Conservation (phyloP, 495 filamentous ascomycete genomes). For the Podospora anserina region DNA sequence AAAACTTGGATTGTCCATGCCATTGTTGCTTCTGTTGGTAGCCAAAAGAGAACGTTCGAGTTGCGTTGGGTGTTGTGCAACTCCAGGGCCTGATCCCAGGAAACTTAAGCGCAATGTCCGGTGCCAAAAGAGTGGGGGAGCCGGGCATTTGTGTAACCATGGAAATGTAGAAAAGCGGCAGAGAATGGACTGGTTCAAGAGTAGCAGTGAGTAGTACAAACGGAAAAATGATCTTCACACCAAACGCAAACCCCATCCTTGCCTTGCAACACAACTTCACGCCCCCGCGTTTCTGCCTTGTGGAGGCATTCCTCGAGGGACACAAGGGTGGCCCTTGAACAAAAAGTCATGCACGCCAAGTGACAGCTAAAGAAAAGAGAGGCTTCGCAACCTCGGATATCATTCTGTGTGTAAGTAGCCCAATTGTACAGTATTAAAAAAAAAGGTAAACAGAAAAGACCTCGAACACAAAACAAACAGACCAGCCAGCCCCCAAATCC, state of each 20-base stretch:
- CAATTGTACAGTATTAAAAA: not conserved
- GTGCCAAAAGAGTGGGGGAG: not conserved
- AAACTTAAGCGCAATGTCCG: not conserved
- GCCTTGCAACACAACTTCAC: not conserved
- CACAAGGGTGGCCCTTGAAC: not conserved
- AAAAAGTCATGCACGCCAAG: not conserved
- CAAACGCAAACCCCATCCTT: not conserved
- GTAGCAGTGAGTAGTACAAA: too few species aligned
- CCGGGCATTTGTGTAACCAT: not conserved
- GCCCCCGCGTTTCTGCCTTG: not conserved
- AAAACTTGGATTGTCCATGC: not conserved
- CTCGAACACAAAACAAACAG: not conserved
- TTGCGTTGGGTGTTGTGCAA: not conserved
- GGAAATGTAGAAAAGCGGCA: not conserved
- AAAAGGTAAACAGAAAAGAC: conserved; percentile 6
- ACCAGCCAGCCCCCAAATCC: not conserved
- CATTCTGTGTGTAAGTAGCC: conserved; percentile 6
- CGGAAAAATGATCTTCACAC: too few species aligned
- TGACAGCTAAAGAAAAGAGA: conserved; percentile 5
- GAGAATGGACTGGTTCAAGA: not conserved
- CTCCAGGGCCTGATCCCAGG: not conserved
- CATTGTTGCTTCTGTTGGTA: not conserved
- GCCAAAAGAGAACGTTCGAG: not conserved
- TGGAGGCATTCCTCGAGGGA: not conserved
- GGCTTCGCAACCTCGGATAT: conserved; percentile 17